phyloP scores from a whole-genome alignment of 2,329 filamentous ascomycete genomes.

The Macrophomina tecta region DNA sequence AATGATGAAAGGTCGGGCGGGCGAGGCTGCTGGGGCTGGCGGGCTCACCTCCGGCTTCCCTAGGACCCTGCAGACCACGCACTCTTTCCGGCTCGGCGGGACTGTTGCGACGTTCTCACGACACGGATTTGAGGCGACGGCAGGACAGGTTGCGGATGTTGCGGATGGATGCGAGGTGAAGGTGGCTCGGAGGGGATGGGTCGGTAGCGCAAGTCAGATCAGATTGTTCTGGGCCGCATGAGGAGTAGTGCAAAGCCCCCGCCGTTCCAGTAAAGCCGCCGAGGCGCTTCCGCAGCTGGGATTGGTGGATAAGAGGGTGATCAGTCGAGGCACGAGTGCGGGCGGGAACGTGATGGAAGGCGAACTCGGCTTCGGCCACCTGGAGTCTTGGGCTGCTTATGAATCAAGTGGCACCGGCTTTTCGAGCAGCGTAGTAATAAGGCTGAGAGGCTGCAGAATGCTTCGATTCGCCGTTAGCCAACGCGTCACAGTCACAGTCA shows the following conservation, averaged over 20 bases:
- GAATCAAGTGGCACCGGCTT: slow-evolving; percentile 10
- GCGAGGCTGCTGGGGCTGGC: slow-evolving; percentile 17
- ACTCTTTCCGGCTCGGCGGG: slow-evolving; percentile 8
- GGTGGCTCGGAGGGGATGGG: slow-evolving; percentile 25
- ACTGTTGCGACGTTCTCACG: not conserved
- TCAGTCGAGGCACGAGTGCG: slow-evolving; percentile 18
- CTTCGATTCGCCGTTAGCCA: not conserved
- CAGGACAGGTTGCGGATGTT: slow-evolving; percentile 21
- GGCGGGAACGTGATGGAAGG: slow-evolving; percentile 25
- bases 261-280: not conserved
- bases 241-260: slow-evolving; percentile 18
- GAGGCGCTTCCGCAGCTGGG: not conserved
- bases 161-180: slow-evolving; percentile 22
- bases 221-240: slow-evolving; percentile 28
- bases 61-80: slow-evolving; percentile 16
- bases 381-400: not conserved
- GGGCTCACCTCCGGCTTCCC: slow-evolving; percentile 24
- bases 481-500: not conserved
- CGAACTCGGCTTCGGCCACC: slow-evolving; percentile 1
- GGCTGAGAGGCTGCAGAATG: slow-evolving; percentile 11
- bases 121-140: slow-evolving; percentile 14
- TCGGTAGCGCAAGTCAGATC: slow-evolving; percentile 28
- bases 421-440: slow-evolving; percentile 1
- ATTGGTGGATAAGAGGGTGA: slow-evolving; percentile 25
- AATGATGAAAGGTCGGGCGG: slow-evolving; percentile 9